Conservation (phyloP, 768 basidiomycete genomes). For the Tulasnella sp. region DNA sequence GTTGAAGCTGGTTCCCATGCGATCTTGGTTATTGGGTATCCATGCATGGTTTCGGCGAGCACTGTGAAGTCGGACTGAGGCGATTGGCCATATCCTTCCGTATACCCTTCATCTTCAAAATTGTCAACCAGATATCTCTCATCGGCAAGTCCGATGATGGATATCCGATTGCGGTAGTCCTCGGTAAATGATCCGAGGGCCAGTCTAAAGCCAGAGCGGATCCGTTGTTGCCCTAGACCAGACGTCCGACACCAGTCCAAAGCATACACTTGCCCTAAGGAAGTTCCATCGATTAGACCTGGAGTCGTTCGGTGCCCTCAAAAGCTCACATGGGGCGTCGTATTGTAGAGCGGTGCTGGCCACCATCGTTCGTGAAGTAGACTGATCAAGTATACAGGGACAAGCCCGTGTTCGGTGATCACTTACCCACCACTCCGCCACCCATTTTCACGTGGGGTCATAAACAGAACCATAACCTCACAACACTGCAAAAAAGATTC, state of each 20-base stretch:
- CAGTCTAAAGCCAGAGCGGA: conserved; percentile 74
- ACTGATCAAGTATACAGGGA: conserved; percentile 8
- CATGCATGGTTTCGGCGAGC: conserved; percentile 77
- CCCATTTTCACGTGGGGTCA: neutral
- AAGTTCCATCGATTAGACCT: conserved; percentile 25
- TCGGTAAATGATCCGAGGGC: conserved; percentile 83
- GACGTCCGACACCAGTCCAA: conserved; percentile 86
- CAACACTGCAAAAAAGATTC: neutral
- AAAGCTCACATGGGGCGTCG: conserved; percentile 74
- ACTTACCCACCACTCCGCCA: neutral
- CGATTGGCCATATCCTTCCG: conserved; percentile 54
- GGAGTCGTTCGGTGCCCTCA: neutral
- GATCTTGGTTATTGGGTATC: conserved; percentile 89
- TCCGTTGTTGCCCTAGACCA: conserved; percentile 61
- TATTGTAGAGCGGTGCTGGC: conserved; percentile 58
- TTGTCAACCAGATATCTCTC: conserved; percentile 77
- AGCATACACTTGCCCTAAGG: conserved; percentile 76
- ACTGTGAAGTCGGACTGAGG: conserved; percentile 69
- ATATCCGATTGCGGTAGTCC: conserved; percentile 77
- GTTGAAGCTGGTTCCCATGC: conserved; percentile 85
- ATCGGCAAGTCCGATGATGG: conserved; percentile 73
- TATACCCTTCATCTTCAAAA: conserved; percentile 51
- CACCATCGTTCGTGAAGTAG: conserved; percentile 6
- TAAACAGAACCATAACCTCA: neutral
- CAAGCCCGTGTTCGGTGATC: neutral